Evolutionary conservation across 805 yeast genomes (phyloP).

Genomic region (Saccharomyces kudriavzevii): DNA sequence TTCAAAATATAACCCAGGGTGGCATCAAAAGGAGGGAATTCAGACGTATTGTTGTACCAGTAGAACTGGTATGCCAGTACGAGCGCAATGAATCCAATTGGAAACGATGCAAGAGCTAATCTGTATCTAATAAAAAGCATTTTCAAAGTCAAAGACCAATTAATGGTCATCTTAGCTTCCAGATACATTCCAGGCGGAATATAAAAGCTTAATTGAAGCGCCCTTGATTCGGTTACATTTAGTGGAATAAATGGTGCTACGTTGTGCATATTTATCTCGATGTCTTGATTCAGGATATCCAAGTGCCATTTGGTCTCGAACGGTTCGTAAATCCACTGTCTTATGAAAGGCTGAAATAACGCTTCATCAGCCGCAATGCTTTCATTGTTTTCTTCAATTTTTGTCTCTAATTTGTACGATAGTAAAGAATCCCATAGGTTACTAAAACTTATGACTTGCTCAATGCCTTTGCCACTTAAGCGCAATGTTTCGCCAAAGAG

Average conservation of each 20-base stretch:
- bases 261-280: conserved; percentile 45
- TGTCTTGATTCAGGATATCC: conserved; percentile 36
- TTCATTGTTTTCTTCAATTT: not conserved
- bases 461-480: conserved; percentile 10
- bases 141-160: conserved; percentile 43
- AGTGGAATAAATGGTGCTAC: conserved; percentile 61
- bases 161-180: conserved; percentile 12
- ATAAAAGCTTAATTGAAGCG: conserved; percentile 17
- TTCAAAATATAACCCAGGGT: conserved; percentile 36
- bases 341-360: conserved; percentile 51
- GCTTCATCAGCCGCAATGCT: not conserved
- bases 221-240: conserved; percentile 13
- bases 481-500: conserved; percentile 3
- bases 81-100: conserved; percentile 49
- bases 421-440: conserved; percentile 25
- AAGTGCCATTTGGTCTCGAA: conserved; percentile 77
- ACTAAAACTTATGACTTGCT: conserved; percentile 12
- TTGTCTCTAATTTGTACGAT: conserved; percentile 15
- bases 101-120: conserved; percentile 61
- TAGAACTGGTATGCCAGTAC: conserved; percentile 49
- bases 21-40: conserved; percentile 38
- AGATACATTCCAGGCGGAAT: conserved; percentile 17
- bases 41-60: conserved; percentile 32
- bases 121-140: conserved; percentile 70
- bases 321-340: conserved; percentile 59